A percentile compares a stretch with the other conserved stretches of the same genome.
These are phyloP conservation scores for Prunus dulcis DNA, from an alignment of 306 rosid species.

Conservation along the genomic window DNA sequence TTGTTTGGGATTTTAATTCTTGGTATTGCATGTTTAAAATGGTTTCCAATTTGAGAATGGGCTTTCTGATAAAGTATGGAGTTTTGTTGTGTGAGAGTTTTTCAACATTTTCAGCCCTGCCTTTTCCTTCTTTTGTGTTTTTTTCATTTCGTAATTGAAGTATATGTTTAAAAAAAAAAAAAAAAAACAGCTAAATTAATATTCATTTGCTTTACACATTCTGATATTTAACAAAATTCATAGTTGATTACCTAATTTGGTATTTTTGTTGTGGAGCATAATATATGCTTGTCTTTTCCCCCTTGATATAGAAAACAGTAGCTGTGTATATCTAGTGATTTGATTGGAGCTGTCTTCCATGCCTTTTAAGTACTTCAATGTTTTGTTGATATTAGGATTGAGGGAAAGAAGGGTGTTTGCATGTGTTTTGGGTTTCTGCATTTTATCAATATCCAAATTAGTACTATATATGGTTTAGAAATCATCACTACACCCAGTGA, in stretches of 20 bases:
- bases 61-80: slow-evolving; percentile 2
- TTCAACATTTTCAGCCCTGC: neutral
- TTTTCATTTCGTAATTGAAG: neutral
- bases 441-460: neutral
- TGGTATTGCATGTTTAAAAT: slow-evolving; percentile 19
- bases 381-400: neutral
- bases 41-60: slow-evolving; percentile 23
- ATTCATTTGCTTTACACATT: slow-evolving; percentile 8
- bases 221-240: neutral
- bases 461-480: neutral
- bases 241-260: neutral
- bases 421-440: neutral
- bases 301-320: neutral
- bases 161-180: neutral
- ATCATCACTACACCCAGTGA: neutral
- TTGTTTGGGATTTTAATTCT: slow-evolving; percentile 16
- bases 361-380: neutral
- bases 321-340: neutral
- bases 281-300: too few relatives aligned
- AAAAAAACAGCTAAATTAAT: neutral
- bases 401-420: neutral
- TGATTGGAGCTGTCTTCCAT: slow-evolving; percentile 1
- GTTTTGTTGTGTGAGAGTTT: slow-evolving; percentile 11
- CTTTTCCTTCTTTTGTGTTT: neutral
- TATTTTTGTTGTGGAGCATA: neutral